These are phyloP conservation scores for Scytalidium lignicola DNA, from an alignment of 2,329 filamentous ascomycete genomes.

Conservation along the genomic window DNA sequence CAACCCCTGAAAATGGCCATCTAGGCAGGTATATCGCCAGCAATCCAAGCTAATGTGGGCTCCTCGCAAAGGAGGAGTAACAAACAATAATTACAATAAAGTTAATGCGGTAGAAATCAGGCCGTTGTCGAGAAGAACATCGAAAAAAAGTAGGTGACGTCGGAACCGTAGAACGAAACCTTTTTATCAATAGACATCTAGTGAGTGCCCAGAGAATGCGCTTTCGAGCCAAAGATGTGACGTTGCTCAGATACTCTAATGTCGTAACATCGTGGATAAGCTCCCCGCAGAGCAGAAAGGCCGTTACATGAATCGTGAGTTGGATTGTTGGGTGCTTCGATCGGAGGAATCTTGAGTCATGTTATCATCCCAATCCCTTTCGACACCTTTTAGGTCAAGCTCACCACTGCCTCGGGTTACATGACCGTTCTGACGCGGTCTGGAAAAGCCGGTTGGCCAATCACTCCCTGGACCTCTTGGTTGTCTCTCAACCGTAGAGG, in stretches of 20 bases:
- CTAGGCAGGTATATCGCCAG: not conserved
- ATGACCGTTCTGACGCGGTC: slow-evolving; percentile 54
- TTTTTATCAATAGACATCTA: not conserved
- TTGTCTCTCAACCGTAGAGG: slow-evolving; percentile 48
- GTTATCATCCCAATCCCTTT: slow-evolving; percentile 24
- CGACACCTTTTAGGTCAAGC: slow-evolving; percentile 24
- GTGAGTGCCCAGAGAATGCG: not conserved
- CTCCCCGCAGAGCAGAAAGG: slow-evolving; percentile 10
- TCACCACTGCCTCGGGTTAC: slow-evolving; percentile 57
- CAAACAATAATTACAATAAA: not conserved
- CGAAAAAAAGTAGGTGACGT: not conserved
- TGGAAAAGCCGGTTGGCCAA: slow-evolving; percentile 56
- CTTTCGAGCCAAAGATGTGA: not conserved
- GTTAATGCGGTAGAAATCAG: not conserved
- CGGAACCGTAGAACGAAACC: not conserved
- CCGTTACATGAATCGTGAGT: slow-evolving; percentile 20
- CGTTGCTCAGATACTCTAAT: slow-evolving; percentile 7
- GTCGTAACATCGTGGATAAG: slow-evolving; percentile 24
- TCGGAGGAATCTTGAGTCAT: slow-evolving; percentile 25
- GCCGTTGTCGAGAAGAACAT: not conserved
- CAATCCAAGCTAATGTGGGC: not conserved
- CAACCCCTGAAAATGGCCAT: not conserved
- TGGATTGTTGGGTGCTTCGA: slow-evolving; percentile 17
- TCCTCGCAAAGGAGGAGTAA: not conserved
- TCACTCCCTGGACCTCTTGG: slow-evolving; percentile 52